A percentile compares a stretch with the other conserved stretches of the same genome.
Evolutionary conservation across 2,329 filamentous ascomycete species (phyloP).

Genomic region (Beauveria brongniartii): DNA sequence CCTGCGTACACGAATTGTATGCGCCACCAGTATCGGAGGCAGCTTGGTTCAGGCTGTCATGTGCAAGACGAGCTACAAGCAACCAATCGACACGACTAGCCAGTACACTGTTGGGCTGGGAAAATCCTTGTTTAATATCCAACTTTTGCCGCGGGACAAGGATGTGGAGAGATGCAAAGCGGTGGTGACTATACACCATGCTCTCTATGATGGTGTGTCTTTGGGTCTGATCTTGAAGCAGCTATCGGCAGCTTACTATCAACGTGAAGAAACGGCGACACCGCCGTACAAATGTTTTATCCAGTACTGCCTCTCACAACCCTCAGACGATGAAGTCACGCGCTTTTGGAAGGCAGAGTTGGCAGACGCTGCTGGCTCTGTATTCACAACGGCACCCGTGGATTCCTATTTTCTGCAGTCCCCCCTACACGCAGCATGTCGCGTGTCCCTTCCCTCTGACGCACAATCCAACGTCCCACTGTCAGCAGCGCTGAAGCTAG

Average conservation of each 20-base stretch:
- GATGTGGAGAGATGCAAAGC: slow-evolving; percentile 8
- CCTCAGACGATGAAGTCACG: slow-evolving; percentile 22
- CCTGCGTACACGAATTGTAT: slow-evolving; percentile 26
- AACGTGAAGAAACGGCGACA: neutral
- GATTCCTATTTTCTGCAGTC: slow-evolving; percentile 18
- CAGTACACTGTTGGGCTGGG: neutral
- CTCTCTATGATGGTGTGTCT: slow-evolving; percentile 29
- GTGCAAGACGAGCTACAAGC: neutral
- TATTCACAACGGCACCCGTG: slow-evolving; percentile 26
- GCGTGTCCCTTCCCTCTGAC: neutral
- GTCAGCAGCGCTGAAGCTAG: slow-evolving; percentile 20
- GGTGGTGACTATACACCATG: slow-evolving; percentile 29
- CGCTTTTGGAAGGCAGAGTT: neutral
- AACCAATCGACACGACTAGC: neutral
- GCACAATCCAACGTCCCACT: slow-evolving; percentile 30
- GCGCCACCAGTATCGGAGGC: neutral
- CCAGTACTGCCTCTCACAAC: slow-evolving; percentile 5
- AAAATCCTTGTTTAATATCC: neutral
- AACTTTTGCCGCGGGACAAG: slow-evolving; percentile 1
- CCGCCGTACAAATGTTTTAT: slow-evolving; percentile 9
- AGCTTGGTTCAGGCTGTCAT: neutral
- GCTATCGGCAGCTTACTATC: slow-evolving; percentile 17
- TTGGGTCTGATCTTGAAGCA: slow-evolving; percentile 22
- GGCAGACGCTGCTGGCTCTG: slow-evolving; percentile 27
- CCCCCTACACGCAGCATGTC: neutral